Conservation (phyloP, 2,329 filamentous ascomycete species). For the Exserohilum turcica region DNA sequence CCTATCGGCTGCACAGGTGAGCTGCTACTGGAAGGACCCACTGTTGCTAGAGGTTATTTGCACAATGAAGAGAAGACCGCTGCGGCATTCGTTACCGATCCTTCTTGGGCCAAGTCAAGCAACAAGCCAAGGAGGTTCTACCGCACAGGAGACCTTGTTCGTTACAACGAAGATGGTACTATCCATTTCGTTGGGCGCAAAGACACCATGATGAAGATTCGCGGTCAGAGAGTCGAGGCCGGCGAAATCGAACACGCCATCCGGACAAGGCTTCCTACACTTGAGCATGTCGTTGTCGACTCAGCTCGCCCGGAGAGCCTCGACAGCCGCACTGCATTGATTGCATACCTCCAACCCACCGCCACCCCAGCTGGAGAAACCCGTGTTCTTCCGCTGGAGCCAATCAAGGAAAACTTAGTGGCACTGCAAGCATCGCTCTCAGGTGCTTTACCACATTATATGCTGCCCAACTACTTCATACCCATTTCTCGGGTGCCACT, state of each 20-base stretch:
- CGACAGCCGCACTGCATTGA: too few relatives aligned
- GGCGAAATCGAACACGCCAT: background rate
- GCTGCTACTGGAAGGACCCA: slow-evolving; percentile 6
- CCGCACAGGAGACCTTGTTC: slow-evolving; percentile 13
- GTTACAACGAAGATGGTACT: slow-evolving; percentile 7
- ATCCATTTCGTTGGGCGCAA: slow-evolving; percentile 18
- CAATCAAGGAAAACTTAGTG: background rate
- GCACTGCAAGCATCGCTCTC: slow-evolving; percentile 1
- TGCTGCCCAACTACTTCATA: slow-evolving; percentile 48
- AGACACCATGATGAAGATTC: slow-evolving; percentile 11
- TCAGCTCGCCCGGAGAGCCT: background rate
- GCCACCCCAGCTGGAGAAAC: background rate
- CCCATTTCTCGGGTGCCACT: slow-evolving; percentile 43
- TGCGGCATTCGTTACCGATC: slow-evolving; percentile 3
- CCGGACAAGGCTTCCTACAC: background rate
- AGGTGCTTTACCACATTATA: slow-evolving; percentile 34
- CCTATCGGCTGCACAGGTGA: slow-evolving; percentile 9
- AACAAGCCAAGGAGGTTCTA: slow-evolving; percentile 1
- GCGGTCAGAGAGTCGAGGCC: background rate
- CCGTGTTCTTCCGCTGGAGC: background rate
- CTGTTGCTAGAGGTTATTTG: slow-evolving; percentile 6
- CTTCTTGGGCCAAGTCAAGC: background rate
- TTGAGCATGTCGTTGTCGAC: background rate
- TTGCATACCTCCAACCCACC: background rate
- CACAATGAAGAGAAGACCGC: slow-evolving; percentile 5